Evolutionary conservation across 2,329 filamentous ascomycete genomes (phyloP), one percentile per base, ranked within the genome.

Genomic region (Exophiala sp.): DNA sequence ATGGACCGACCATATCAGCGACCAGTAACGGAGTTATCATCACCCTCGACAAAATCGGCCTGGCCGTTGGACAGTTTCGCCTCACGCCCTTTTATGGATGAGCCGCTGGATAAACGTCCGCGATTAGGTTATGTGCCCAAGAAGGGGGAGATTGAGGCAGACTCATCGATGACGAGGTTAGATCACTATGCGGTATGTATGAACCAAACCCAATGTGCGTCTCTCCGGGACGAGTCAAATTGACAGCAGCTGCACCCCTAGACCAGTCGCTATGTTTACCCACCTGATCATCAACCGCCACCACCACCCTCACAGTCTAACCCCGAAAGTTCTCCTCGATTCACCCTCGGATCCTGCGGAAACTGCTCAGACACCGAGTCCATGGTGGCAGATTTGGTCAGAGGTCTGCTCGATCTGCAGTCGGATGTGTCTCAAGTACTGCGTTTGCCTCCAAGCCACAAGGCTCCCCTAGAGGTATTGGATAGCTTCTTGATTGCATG

Each of bases 371-470:
- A 53, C 24, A 56, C 58, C 2, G 56, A 58, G 21, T 52, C 51
- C 20, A 20, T 63, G 32, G 29, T 62, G 14, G 38, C 55, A 21
- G 52, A 56, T 11, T 36, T 62, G 40, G 56, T 64, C 5, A 52
- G 44, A 35, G 54, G 59, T 8, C 49, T 63, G 40, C 16, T 57
- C 34, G 56, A 60, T 41, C 56, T 64, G 8, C 57, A 58, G 18
- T 50, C 48, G 7, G 55, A 63, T 48, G 47, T 62, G 20, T 38
- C 36, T 46, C 61, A 50, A 39, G 56, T 50, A 45, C 57, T 59
- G 44, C 24, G 53, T 24, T 33, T 56, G 12, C 47, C 53, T 12
- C 32, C 39, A 18, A 40, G 47, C 36, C 52, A 32, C 39, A 50
- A 52, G 35, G 55, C 43, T 32, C 45, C 52, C 39, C 16, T 50